These are phyloP conservation scores for Azolla pinnata DNA, from an alignment of 75 land plant species.

Conservation along the genomic window DNA sequence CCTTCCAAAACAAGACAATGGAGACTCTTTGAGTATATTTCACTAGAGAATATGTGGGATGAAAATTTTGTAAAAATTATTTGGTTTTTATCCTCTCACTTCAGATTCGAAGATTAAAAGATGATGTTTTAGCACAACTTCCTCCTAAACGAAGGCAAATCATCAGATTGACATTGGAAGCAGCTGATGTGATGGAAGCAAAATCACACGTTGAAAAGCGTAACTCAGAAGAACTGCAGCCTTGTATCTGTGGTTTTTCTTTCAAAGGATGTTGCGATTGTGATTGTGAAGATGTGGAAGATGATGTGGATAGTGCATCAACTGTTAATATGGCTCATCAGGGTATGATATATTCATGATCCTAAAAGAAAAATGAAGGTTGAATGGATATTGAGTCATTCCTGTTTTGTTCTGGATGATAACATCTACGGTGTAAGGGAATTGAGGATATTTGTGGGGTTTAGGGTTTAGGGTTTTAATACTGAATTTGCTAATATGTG, in stretches of 20 bases:
- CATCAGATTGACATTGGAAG: conserved; percentile 43
- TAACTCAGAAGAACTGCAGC: background rate
- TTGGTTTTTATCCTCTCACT: background rate
- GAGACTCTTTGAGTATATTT: background rate
- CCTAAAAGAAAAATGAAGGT: no score
- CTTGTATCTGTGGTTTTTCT: conserved; percentile 37
- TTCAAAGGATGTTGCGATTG: conserved; percentile 29
- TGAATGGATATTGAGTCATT: no score
- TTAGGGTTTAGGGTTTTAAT: no score
- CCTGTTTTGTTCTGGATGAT: no score
- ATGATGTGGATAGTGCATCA: background rate
- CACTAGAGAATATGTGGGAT: background rate
- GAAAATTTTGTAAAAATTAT: background rate
- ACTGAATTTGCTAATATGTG: no score
- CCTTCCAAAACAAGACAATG: background rate
- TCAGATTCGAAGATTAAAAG: conserved; percentile 81
- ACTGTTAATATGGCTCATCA: no score
- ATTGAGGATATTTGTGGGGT: no score
- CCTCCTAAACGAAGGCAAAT: conserved; percentile 92
- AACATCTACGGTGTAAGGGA: no score
- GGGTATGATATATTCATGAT: no score
- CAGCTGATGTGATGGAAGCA: conserved; percentile 44
- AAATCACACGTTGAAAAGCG: conserved; percentile 15
- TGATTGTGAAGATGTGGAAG: conserved; percentile 20
- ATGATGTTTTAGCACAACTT: conserved; percentile 60